Percentiles rank a stretch among this genome's conserved stretches.
Conservation (phyloP, 1,284 basidiomycete genomes). For the Heimioporus retisporus region DNA sequence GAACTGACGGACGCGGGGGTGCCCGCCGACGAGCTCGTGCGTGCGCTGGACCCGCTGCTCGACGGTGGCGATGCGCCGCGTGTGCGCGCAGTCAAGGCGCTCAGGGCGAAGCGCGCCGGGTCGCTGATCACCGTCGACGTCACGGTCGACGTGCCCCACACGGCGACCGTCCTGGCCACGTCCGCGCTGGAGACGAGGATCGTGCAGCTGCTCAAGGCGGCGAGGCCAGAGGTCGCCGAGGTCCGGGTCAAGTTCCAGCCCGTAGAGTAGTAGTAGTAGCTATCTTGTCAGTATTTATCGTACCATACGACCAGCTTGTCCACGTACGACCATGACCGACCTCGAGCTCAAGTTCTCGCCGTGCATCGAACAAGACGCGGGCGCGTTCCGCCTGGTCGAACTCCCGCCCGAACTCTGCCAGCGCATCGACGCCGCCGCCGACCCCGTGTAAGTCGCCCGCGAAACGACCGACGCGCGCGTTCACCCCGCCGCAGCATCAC, state of each 20-base stretch:
- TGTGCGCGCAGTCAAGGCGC: slow-evolving; percentile 67
- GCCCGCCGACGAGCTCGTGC: slow-evolving; percentile 63
- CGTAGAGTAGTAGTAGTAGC: slow-evolving; percentile 24
- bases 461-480: too few species aligned
- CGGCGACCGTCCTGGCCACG: slow-evolving; percentile 68
- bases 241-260: slow-evolving; percentile 81
- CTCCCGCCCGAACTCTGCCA: slow-evolving; percentile 71
- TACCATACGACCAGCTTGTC: not conserved
- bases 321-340: slow-evolving; percentile 26
- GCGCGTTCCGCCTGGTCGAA: slow-evolving; percentile 73
- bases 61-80: slow-evolving; percentile 22
- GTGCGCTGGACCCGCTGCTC: slow-evolving; percentile 67
- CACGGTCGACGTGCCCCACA: slow-evolving; percentile 72
- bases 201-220: slow-evolving; percentile 65
- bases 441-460: slow-evolving; percentile 28
- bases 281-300: not conserved
- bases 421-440: slow-evolving; percentile 57
- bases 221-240: slow-evolving; percentile 81
- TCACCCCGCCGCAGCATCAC: slow-evolving; percentile 58
- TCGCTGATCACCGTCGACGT: slow-evolving; percentile 82
- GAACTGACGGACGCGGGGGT: slow-evolving; percentile 92
- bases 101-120: slow-evolving; percentile 85
- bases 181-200: slow-evolving; percentile 74
- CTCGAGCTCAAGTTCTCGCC: slow-evolving; percentile 64
- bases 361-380: slow-evolving; percentile 55